These are phyloP conservation scores for Marasmius oreades DNA, from an alignment of 1,284 basidiomycete genomes.

Conservation along the genomic window DNA sequence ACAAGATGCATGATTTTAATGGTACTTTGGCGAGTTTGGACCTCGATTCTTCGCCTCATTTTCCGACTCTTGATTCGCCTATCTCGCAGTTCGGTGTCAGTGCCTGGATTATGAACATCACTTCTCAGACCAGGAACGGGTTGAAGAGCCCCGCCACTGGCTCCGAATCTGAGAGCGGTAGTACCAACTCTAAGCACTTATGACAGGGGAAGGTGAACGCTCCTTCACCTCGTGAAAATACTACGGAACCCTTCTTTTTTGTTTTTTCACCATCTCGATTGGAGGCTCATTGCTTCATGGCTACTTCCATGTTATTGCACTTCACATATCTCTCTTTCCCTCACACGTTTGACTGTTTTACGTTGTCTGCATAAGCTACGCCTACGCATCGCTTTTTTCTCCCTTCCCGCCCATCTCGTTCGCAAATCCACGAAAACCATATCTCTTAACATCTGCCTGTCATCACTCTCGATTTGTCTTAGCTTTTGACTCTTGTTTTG, in stretches of 20 bases:
- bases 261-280: not conserved
- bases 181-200: slow-evolving; percentile 24
- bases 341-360: not conserved
- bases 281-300: not conserved
- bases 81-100: slow-evolving; percentile 2
- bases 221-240: not conserved
- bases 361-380: not conserved
- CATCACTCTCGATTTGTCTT: not conserved
- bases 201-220: not conserved
- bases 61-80: not conserved
- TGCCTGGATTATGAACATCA: not conserved
- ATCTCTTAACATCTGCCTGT: not conserved
- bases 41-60: slow-evolving; percentile 35
- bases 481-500: slow-evolving; percentile 1
- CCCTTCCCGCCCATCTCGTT: not conserved
- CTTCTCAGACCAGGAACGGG: slow-evolving; percentile 11
- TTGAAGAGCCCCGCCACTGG: slow-evolving; percentile 19
- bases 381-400: not conserved
- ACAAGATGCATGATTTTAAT: slow-evolving; percentile 61
- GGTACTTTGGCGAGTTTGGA: slow-evolving; percentile 73
- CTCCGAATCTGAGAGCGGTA: slow-evolving; percentile 17
- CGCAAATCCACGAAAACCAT: too few relatives aligned
- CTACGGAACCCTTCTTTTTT: not conserved
- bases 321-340: not conserved
- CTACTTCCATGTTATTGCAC: not conserved